Evolutionary conservation across 106 monocot species (phyloP).

Genomic region (Posidonia australis): DNA sequence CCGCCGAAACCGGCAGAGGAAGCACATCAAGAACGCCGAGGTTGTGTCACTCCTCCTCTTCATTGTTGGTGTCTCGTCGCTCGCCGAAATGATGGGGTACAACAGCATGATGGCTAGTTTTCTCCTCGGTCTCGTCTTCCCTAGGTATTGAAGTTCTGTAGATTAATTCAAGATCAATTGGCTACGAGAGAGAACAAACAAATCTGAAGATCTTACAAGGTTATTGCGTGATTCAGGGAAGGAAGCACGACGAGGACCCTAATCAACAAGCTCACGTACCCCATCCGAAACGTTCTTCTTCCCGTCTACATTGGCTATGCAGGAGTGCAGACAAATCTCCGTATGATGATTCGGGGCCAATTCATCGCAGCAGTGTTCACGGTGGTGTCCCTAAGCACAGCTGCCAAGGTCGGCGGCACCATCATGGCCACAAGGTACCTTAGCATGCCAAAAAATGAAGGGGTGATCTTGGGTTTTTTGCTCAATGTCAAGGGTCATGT

Average conservation of each 20-base stretch:
- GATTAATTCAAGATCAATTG: too few species aligned
- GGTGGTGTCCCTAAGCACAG: conserved; percentile 18
- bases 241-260: conserved; percentile 46
- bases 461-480: conserved; percentile 39
- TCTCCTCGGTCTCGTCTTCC: conserved; percentile 39
- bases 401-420: conserved; percentile 51
- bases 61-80: conserved; percentile 12
- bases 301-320: conserved; percentile 45
- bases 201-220: too few species aligned
- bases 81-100: conserved; percentile 44
- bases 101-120: conserved; percentile 39
- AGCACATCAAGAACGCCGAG: conserved; percentile 18
- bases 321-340: conserved; percentile 25
- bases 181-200: too few species aligned
- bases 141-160: too few species aligned
- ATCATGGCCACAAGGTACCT: conserved; percentile 24
- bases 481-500: conserved; percentile 67
- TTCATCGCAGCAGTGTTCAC: conserved; percentile 4
- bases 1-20: conserved; percentile 17
- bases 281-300: conserved; percentile 32
- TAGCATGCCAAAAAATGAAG: conserved; percentile 23
- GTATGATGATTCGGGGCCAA: background rate
- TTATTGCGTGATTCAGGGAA: conserved; percentile 15
- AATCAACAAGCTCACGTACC: conserved; percentile 24
- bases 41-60: conserved; percentile 11